phyloP scores from a whole-genome alignment of 139 green algal species.

The Picochlorum sp. region DNA sequence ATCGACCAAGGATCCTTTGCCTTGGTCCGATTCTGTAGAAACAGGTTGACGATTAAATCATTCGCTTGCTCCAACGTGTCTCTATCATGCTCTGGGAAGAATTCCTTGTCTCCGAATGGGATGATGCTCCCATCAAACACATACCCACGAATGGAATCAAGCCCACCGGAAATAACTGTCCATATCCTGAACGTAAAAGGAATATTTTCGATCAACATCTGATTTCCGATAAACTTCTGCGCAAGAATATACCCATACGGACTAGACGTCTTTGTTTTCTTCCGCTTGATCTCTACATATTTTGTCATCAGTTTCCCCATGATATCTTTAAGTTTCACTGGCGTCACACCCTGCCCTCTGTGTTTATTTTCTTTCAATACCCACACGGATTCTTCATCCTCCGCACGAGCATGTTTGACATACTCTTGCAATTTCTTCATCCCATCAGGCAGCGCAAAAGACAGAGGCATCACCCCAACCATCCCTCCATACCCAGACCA shows the following conservation, averaged over 20 bases:
- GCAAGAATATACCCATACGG: constrained; percentile 31
- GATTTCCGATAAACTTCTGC: constrained; percentile 44
- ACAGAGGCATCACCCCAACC: constrained; percentile 35
- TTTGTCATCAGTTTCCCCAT: neutral
- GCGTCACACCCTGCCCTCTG: constrained; percentile 39
- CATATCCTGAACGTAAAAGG: constrained; percentile 56
- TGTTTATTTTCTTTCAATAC: constrained; percentile 58
- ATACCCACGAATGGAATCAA: constrained; percentile 37
- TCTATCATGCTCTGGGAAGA: neutral
- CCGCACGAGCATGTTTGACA: constrained; percentile 9
- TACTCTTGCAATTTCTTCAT: constrained; percentile 26
- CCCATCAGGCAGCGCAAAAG: constrained; percentile 47
- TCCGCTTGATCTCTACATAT: constrained; percentile 3
- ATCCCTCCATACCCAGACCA: constrained; percentile 41
- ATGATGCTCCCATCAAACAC: constrained; percentile 49
- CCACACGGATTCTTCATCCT: constrained; percentile 29
- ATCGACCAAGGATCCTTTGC: constrained; percentile 44
- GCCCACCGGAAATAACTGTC: constrained; percentile 38
- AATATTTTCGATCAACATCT: constrained; percentile 33
- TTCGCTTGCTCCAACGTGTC: neutral
- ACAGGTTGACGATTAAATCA: constrained; percentile 58
- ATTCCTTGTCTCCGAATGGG: constrained; percentile 34
- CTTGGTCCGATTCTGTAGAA: constrained; percentile 38
- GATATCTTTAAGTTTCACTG: neutral
- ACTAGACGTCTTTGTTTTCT: neutral